phyloP scores from a whole-genome alignment of 805 yeast species.

The Saturnispora sekii region DNA sequence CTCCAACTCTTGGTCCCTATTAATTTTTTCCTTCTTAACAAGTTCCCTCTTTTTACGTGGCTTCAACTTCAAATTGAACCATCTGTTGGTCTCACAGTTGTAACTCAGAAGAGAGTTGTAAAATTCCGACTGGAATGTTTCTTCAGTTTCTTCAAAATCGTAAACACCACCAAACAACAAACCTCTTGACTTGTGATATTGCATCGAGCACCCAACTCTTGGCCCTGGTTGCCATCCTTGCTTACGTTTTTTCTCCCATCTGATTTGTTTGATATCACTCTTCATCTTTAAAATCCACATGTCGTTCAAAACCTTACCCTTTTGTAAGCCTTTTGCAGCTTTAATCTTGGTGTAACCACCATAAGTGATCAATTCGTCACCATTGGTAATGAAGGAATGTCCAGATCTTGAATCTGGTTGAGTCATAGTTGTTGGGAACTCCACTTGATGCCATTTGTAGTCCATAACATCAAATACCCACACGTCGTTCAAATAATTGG shows the following conservation, averaged over 20 bases:
- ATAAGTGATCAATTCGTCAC: constrained; percentile 76
- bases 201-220: constrained; percentile 91
- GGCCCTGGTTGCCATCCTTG: constrained; percentile 89
- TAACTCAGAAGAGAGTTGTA: constrained; percentile 74
- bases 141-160: constrained; percentile 93
- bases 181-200: constrained; percentile 84
- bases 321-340: constrained; percentile 78
- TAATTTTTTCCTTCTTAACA: constrained; percentile 34
- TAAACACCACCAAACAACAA: constrained; percentile 91
- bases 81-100: constrained; percentile 77
- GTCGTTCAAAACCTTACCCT: constrained; percentile 83
- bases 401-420: constrained; percentile 91
- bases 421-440: constrained; percentile 71
- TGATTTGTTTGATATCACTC: constrained; percentile 59
- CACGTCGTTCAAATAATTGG: constrained; percentile 74
- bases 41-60: constrained; percentile 45
- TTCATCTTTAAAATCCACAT: constrained; percentile 86
- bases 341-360: constrained; percentile 95
- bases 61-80: constrained; percentile 68
- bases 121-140: constrained; percentile 73
- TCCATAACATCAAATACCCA: constrained; percentile 90
- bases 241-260: constrained; percentile 86
- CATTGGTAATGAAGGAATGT: constrained; percentile 59
- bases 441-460: constrained; percentile 86
- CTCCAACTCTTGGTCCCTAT: constrained; percentile 73